These are phyloP conservation scores for Daphne laureola DNA, from an alignment of 441 rosid species.

Conservation along the genomic window DNA sequence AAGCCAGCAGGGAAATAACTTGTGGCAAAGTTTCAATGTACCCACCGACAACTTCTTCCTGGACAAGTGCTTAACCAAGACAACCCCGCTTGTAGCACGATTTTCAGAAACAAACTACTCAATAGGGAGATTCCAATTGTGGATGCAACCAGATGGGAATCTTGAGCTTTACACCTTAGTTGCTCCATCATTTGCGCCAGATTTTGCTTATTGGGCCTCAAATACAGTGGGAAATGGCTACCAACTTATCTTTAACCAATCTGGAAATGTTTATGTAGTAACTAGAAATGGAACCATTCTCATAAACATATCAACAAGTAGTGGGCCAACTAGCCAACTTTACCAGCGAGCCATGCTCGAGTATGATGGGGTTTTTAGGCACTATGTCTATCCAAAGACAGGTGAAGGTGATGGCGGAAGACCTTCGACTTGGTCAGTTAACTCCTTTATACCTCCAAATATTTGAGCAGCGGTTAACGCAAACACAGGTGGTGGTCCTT, in stretches of 20 bases:
- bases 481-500: slow-evolving; percentile 24
- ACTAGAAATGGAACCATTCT: slow-evolving; percentile 16
- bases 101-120: slow-evolving; percentile 15
- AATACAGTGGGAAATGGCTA: not conserved
- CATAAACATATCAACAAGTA: not conserved
- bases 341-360: slow-evolving; percentile 13
- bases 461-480: not conserved
- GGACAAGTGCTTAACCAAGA: slow-evolving; percentile 12
- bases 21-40: slow-evolving; percentile 11
- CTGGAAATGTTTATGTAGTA: slow-evolving; percentile 21
- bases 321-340: not conserved
- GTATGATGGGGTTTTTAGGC: slow-evolving; percentile 26
- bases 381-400: slow-evolving; percentile 20
- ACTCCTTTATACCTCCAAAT: slow-evolving; percentile 13
- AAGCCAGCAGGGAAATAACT: not conserved
- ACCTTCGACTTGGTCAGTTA: slow-evolving; percentile 13
- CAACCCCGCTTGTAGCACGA: slow-evolving; percentile 6
- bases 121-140: slow-evolving; percentile 8
- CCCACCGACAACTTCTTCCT: slow-evolving; percentile 23
- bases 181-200: not conserved
- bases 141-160: not conserved
- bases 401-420: slow-evolving; percentile 2
- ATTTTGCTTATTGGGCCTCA: not conserved
- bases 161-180: slow-evolving; percentile 8
- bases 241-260: slow-evolving; percentile 19